Conservation (phyloP, 495 filamentous ascomycete genomes). For the Podospora comata region DNA sequence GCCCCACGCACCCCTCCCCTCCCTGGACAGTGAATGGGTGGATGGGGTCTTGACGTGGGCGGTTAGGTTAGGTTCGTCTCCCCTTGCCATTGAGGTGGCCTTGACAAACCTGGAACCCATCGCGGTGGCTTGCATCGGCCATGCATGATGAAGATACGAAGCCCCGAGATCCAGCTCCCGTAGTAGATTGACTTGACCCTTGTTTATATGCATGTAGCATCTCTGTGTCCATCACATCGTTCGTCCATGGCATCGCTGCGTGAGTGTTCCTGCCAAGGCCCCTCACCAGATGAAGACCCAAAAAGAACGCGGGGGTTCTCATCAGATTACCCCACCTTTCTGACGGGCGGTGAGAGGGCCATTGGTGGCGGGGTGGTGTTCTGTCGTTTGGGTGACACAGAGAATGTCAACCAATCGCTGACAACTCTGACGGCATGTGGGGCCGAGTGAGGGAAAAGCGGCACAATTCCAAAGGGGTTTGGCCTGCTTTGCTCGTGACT, state of each 20-base stretch:
- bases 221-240: not conserved
- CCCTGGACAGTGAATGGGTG: not conserved
- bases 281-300: not conserved
- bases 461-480: not conserved
- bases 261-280: not conserved
- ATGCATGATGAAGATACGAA: not conserved
- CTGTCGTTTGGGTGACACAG: slow-evolving; percentile 3
- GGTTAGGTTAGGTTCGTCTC: not conserved
- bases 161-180: not conserved
- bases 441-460: not conserved
- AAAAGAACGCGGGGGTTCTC: not conserved
- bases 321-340: not conserved
- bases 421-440: not conserved
- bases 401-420: not conserved
- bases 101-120: not conserved
- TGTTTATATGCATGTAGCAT: not conserved
- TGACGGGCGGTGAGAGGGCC: not conserved
- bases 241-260: not conserved
- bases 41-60: not conserved
- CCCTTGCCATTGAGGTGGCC: not conserved
- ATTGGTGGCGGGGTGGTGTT: slow-evolving; percentile 4
- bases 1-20: slow-evolving; percentile 15
- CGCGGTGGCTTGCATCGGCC: not conserved
- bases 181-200: not conserved
- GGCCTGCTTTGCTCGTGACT: not conserved